These are phyloP conservation scores for Plantago coronopus DNA, from an alignment of 305 asterid genomes.

Conservation along the genomic window DNA sequence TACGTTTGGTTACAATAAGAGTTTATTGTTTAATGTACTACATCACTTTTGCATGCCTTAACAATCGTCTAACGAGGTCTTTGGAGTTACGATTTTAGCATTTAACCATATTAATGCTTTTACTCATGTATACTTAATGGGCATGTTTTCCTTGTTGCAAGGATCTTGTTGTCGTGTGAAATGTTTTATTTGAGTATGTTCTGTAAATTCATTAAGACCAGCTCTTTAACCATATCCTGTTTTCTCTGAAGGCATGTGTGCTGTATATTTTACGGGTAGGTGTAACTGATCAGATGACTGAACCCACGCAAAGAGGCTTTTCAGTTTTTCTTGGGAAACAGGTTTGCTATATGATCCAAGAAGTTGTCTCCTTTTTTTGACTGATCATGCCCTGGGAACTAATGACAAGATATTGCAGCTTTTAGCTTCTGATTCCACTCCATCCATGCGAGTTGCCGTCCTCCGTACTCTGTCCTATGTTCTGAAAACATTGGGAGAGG, in stretches of 20 bases:
- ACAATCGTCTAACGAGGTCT: not conserved
- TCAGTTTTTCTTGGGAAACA: conserved; percentile 80
- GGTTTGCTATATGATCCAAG: conserved; percentile 46
- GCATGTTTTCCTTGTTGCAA: not conserved
- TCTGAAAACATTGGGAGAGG: conserved; percentile 95
- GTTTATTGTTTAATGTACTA: not conserved
- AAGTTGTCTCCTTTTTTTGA: conserved; percentile 18
- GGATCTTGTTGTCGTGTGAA: conserved; percentile 17
- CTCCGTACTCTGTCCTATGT: conserved; percentile 80
- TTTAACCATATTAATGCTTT: not conserved
- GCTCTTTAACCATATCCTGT: conserved; percentile 34
- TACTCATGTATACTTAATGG: not conserved
- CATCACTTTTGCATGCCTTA: not conserved
- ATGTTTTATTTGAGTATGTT: conserved; percentile 21
- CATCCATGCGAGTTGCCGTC: conserved; percentile 86
- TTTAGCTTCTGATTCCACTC: conserved; percentile 72
- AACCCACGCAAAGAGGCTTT: conserved; percentile 91
- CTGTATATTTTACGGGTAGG: conserved; percentile 89
- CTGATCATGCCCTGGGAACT: conserved; percentile 25
- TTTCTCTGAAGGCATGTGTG: conserved; percentile 91
- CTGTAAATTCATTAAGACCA: conserved; percentile 24
- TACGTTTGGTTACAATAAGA: not conserved
- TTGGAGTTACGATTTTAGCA: not conserved
- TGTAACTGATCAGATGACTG: conserved; percentile 94
- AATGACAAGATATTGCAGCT: conserved; percentile 59